Evolutionary conservation across 176 grass and related monocot species (phyloP).

Genomic region (Oryza meyeriana): DNA sequence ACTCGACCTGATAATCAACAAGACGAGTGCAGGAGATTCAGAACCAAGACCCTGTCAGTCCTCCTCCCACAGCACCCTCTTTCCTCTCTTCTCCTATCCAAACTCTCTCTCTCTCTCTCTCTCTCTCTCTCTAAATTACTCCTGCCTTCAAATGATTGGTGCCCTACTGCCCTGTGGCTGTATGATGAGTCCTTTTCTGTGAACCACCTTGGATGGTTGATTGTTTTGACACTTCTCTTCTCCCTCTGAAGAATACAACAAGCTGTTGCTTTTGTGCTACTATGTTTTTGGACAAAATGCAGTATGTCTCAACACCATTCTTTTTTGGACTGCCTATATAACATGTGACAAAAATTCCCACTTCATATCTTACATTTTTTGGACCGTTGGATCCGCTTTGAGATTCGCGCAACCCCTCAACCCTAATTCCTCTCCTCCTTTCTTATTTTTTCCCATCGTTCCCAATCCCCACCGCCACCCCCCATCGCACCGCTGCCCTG

Average conservation of each 20-base stretch:
- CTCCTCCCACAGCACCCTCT: not conserved
- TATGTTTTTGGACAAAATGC: not conserved
- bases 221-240: not conserved
- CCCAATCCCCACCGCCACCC: too few species aligned
- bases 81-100: not conserved
- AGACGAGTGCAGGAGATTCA: conserved; percentile 13
- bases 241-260: not conserved
- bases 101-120: not conserved
- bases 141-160: conserved; percentile 21
- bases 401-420: too few species aligned
- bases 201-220: not conserved
- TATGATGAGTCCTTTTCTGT: not conserved
- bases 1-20: not conserved
- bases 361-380: too few species aligned
- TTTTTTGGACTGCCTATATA: too few species aligned
- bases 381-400: too few species aligned
- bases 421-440: too few species aligned
- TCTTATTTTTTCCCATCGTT: too few species aligned
- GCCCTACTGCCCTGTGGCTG: not conserved
- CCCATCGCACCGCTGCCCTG: too few species aligned
- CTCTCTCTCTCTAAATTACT: not conserved
- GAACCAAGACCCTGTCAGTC: not conserved
- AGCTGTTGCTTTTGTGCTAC: conserved; percentile 7
- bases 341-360: too few species aligned
- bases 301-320: too few species aligned